Evolutionary conservation across 2,329 filamentous ascomycete species (phyloP).

Genomic region (Cladophialophora psammophila): DNA sequence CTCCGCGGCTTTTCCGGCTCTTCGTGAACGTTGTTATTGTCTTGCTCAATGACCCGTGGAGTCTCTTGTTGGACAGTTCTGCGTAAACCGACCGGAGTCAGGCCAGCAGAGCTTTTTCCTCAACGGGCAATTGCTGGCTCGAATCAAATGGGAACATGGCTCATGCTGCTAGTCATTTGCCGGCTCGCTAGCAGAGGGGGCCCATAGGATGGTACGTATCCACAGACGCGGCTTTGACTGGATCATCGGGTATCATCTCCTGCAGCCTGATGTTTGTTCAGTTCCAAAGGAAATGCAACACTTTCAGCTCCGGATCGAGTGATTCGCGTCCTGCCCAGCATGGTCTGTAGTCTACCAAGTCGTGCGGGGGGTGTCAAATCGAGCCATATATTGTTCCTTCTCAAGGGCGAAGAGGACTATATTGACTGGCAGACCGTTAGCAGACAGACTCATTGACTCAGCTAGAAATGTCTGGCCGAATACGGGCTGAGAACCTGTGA

Average conservation of each 20-base stretch:
- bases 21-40: background rate
- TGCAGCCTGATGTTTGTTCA: conserved; percentile 3
- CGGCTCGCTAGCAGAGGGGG: background rate
- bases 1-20: background rate
- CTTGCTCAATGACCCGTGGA: background rate
- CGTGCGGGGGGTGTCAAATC: background rate
- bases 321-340: background rate
- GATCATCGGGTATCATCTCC: conserved; percentile 14
- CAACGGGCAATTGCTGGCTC: conserved; percentile 19
- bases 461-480: background rate
- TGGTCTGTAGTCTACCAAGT: background rate
- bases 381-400: background rate
- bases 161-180: background rate
- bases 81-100: background rate
- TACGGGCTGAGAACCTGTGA: background rate
- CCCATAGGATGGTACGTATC: background rate
- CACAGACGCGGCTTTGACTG: conserved; percentile 1
- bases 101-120: conserved; percentile 17
- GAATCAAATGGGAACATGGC: conserved; percentile 5
- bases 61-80: conserved; percentile 1
- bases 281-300: background rate
- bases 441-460: background rate
- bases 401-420: background rate
- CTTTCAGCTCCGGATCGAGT: background rate
- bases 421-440: background rate